Percentiles rank a stretch among this genome's conserved stretches.
These are phyloP conservation scores for Vachellia pachyceras DNA, from an alignment of 306 rosid genomes.

Conservation along the genomic window DNA sequence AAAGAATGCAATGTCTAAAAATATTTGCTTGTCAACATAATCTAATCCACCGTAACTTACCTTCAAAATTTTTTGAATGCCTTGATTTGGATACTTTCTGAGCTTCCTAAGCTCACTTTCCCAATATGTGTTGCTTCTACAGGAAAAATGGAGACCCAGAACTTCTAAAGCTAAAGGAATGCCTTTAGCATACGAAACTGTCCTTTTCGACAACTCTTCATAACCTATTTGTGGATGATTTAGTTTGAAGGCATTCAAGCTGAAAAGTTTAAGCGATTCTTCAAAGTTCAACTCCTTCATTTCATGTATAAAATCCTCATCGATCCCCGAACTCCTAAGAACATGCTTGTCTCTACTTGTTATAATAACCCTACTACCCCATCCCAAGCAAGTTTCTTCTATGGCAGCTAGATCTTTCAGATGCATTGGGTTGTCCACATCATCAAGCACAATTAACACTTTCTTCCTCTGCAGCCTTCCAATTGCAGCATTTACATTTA, in stretches of 20 bases:
- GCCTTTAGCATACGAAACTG: background rate
- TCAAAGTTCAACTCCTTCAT: slow-evolving; percentile 23
- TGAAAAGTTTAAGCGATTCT: slow-evolving; percentile 46
- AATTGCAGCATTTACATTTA: background rate
- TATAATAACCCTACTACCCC: slow-evolving; percentile 36
- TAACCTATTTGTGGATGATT: slow-evolving; percentile 25
- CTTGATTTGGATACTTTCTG: background rate
- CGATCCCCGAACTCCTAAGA: background rate
- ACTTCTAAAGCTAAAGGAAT: slow-evolving; percentile 31
- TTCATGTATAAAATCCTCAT: slow-evolving; percentile 16
- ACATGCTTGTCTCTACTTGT: slow-evolving; percentile 40
- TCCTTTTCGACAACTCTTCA: slow-evolving; percentile 19
- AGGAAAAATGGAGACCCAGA: slow-evolving; percentile 30
- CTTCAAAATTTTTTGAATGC: slow-evolving; percentile 26
- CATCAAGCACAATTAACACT: slow-evolving; percentile 41
- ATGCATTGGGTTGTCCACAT: slow-evolving; percentile 18
- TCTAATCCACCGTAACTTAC: slow-evolving; percentile 41
- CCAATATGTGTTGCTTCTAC: slow-evolving; percentile 18
- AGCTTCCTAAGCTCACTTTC: background rate
- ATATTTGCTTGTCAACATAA: background rate
- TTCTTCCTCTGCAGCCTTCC: slow-evolving; percentile 31
- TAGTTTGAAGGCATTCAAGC: slow-evolving; percentile 25
- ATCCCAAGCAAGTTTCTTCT: slow-evolving; percentile 1
- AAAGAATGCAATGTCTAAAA: slow-evolving; percentile 39
- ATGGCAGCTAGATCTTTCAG: background rate